Evolutionary conservation across 129 eudicot species (phyloP).

Genomic region (Pseudognaphalium luteoalbum): DNA sequence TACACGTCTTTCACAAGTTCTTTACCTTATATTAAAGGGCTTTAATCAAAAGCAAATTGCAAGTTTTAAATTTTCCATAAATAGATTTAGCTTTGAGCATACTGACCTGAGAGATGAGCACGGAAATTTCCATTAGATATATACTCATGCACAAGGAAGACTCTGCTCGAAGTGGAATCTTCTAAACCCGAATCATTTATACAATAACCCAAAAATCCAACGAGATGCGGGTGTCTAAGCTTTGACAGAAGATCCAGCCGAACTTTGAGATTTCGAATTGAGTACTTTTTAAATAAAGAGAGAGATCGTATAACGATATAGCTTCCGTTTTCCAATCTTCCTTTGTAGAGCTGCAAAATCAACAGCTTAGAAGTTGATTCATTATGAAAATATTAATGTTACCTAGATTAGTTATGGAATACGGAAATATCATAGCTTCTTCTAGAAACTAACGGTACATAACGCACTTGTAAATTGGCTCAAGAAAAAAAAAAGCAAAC

Average conservation of each 20-base stretch:
- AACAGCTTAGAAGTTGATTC: slow-evolving; percentile 2
- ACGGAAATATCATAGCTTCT: neutral
- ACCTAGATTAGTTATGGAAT: neutral
- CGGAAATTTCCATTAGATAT: slow-evolving; percentile 72
- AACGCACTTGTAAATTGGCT: too few relatives aligned
- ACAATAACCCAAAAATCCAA: slow-evolving; percentile 76
- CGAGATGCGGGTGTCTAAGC: slow-evolving; percentile 84
- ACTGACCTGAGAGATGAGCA: slow-evolving; percentile 72
- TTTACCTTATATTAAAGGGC: neutral
- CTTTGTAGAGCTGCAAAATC: slow-evolving; percentile 69
- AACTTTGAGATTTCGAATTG: slow-evolving; percentile 66
- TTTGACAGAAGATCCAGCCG: slow-evolving; percentile 79
- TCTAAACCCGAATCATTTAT: slow-evolving; percentile 65
- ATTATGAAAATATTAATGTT: neutral
- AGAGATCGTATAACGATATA: slow-evolving; percentile 57
- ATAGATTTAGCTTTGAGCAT: slow-evolving; percentile 18
- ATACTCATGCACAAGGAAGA: slow-evolving; percentile 76
- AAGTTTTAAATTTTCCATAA: neutral
- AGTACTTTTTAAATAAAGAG: slow-evolving; percentile 53
- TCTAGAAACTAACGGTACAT: too few relatives aligned
- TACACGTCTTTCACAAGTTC: neutral
- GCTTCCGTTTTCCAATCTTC: slow-evolving; percentile 70
- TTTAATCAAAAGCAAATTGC: neutral
- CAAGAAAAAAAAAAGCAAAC: too few relatives aligned
- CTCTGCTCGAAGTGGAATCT: slow-evolving; percentile 54